Evolutionary conservation across 768 basidiomycete species (phyloP).

Genomic region (Rhodotorula paludigena): DNA sequence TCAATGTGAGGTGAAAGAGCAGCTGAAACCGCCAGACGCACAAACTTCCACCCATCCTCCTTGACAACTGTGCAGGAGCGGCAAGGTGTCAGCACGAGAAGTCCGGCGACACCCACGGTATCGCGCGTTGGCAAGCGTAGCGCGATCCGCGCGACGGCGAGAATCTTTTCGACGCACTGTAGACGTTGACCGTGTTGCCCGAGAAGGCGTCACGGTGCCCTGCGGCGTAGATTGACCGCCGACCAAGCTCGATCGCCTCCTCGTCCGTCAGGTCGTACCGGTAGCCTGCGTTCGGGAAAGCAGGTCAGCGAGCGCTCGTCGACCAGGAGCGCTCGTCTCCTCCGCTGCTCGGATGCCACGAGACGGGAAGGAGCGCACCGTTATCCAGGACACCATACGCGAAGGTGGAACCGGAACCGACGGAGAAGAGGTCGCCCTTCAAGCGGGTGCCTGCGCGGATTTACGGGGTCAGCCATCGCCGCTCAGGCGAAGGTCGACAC

Average conservation of each 20-base stretch:
- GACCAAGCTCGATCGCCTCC: slow-evolving; percentile 88
- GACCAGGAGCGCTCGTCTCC: slow-evolving; percentile 77
- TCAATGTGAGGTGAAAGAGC: neutral
- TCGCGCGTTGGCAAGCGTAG: no score
- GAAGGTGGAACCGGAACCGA: slow-evolving; percentile 95
- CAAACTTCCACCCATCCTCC: slow-evolving; percentile 91
- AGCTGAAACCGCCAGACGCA: slow-evolving; percentile 57
- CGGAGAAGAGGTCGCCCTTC: slow-evolving; percentile 96
- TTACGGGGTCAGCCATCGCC: neutral
- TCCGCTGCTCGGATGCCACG: slow-evolving; percentile 90
- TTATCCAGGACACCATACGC: slow-evolving; percentile 70
- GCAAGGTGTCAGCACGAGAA: neutral
- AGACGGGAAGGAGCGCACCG: neutral
- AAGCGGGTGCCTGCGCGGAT: slow-evolving; percentile 62
- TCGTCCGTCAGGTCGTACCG: slow-evolving; percentile 57
- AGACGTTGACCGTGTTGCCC: slow-evolving; percentile 29
- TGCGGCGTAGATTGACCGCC: slow-evolving; percentile 91
- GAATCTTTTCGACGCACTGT: slow-evolving; percentile 19
- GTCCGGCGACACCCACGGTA: neutral
- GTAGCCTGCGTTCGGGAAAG: neutral
- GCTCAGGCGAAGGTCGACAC: neutral
- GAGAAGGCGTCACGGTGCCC: slow-evolving; percentile 70
- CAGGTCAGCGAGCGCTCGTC: neutral
- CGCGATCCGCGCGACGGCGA: no score
- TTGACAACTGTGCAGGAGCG: slow-evolving; percentile 48